phyloP scores from a whole-genome alignment of 2,329 filamentous ascomycete genomes.

The Colletotrichum sansevieriae region DNA sequence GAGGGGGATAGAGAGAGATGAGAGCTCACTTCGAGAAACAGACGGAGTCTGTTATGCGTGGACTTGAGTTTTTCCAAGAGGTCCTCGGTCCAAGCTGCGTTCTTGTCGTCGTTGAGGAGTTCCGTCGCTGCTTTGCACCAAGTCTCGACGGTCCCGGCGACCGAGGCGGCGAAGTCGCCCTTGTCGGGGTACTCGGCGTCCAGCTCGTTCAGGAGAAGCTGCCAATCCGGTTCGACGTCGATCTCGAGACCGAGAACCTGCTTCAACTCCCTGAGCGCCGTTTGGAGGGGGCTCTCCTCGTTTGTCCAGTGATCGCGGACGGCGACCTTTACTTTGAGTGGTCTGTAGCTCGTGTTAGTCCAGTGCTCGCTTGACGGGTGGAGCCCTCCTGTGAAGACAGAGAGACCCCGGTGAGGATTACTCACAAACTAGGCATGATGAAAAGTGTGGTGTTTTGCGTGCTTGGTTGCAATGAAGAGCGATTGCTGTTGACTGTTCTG shows the following conservation, averaged over 20 bases:
- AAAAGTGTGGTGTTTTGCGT: not conserved
- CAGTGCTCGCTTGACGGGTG: not conserved
- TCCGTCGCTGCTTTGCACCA: constrained; percentile 56
- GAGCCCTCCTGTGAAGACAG: not conserved
- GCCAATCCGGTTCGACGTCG: constrained; percentile 58
- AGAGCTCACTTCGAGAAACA: constrained; percentile 54
- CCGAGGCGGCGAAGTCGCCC: constrained; percentile 51
- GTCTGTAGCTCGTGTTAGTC: constrained; percentile 47
- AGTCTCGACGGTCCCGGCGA: constrained; percentile 53
- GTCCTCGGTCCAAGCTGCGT: constrained; percentile 57
- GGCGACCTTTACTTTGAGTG: constrained; percentile 57
- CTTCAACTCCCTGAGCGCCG: constrained; percentile 49
- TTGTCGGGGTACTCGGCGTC: constrained; percentile 56
- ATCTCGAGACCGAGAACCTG: constrained; percentile 56
- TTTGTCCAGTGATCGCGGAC: constrained; percentile 60
- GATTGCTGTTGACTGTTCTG: constrained; percentile 1
- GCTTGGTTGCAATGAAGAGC: not conserved
- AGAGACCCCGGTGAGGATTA: not conserved
- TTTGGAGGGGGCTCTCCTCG: constrained; percentile 50
- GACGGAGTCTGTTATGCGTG: constrained; percentile 45
- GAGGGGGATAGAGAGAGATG: not conserved
- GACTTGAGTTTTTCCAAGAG: constrained; percentile 54
- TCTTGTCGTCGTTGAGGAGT: constrained; percentile 56
- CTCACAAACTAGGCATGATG: constrained; percentile 32
- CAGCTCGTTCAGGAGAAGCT: constrained; percentile 54